These are phyloP conservation scores for Carpinus viminea DNA, from an alignment of 306 rosid species.

Conservation along the genomic window DNA sequence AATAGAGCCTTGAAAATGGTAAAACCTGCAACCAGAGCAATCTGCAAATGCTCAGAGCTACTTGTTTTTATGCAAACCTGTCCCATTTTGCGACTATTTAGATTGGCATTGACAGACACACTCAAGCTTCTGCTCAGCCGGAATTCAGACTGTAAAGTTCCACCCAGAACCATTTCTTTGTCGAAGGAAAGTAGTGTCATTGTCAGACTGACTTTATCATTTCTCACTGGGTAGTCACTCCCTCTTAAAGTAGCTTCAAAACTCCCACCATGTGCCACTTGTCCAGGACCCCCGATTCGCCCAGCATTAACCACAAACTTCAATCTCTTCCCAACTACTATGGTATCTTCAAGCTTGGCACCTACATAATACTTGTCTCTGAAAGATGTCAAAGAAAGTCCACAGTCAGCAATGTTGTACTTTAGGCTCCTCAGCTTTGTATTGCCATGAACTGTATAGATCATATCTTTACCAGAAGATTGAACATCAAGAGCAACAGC, in stretches of 20 bases:
- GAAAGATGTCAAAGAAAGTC: constrained; percentile 78
- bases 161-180: constrained; percentile 80
- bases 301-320: constrained; percentile 70
- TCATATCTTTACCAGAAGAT: constrained; percentile 67
- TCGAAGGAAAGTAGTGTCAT: constrained; percentile 70
- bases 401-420: constrained; percentile 70
- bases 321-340: constrained; percentile 76
- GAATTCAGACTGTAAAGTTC: constrained; percentile 72
- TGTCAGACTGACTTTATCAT: constrained; percentile 61
- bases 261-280: constrained; percentile 80
- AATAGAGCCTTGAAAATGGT: constrained; percentile 61
- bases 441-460: constrained; percentile 65
- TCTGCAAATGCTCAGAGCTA: constrained; percentile 82
- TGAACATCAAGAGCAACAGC: constrained; percentile 82
- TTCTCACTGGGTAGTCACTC: constrained; percentile 78
- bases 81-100: constrained; percentile 91
- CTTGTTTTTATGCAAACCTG: constrained; percentile 66
- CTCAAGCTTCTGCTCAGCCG: constrained; percentile 62
- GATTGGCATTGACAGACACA: constrained; percentile 66
- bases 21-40: constrained; percentile 64
- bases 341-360: constrained; percentile 83
- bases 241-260: constrained; percentile 75
- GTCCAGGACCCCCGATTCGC: constrained; percentile 73
- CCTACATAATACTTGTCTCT: constrained; percentile 67
- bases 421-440: constrained; percentile 61